A percentile compares a stretch with the other conserved stretches of the same genome.
Evolutionary conservation across 148 eudicot species (phyloP).

Genomic region (Camellia lanceoleosa): DNA sequence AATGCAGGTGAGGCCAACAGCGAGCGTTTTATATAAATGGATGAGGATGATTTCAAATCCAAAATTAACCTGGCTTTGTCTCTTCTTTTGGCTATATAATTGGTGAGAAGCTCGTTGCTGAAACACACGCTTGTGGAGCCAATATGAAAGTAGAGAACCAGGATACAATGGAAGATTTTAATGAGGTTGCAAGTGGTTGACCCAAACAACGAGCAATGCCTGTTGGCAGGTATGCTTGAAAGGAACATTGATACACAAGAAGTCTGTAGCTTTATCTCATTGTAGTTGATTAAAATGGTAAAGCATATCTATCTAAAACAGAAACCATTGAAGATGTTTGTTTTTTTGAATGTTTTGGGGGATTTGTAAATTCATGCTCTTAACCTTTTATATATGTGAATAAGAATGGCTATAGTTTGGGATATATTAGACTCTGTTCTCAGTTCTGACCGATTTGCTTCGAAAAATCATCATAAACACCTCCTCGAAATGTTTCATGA

Average conservation of each 20-base stretch:
- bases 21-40: conserved; percentile 23
- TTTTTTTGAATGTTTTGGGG: not conserved
- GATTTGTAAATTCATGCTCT: conserved; percentile 4
- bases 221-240: not conserved
- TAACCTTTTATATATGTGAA: not conserved
- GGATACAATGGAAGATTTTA: not conserved
- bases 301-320: not conserved
- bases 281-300: not conserved
- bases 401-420: not conserved
- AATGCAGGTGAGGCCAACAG: conserved; percentile 33
- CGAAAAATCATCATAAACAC: too few relatives aligned
- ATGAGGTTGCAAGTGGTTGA: conserved; percentile 4
- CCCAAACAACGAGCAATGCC: not conserved
- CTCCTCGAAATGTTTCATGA: too few relatives aligned
- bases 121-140: not conserved
- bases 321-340: not conserved
- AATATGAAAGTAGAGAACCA: not conserved
- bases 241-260: not conserved
- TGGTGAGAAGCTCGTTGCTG: not conserved
- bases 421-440: too few relatives aligned
- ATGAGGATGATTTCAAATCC: not conserved
- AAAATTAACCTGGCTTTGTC: not conserved
- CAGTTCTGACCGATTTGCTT: too few relatives aligned
- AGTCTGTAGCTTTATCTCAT: not conserved
- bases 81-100: not conserved